Conservation (phyloP, 768 basidiomycete genomes). For the Rhizopogon rudus region DNA sequence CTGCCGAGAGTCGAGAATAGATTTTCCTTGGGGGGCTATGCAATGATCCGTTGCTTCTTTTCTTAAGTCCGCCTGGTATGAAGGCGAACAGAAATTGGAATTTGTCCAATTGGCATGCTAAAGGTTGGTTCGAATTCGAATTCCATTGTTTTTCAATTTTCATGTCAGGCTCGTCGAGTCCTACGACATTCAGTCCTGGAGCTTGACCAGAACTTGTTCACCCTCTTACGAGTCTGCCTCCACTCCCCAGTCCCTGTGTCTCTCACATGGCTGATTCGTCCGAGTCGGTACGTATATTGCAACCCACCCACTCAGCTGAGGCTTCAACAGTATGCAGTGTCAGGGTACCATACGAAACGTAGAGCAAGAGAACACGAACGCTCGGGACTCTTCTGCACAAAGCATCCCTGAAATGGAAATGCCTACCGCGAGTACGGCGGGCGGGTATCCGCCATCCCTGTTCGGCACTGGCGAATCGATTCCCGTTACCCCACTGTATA, state of each 20-base stretch:
- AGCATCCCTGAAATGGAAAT: neutral
- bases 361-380: neutral
- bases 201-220: constrained; percentile 18
- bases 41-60: constrained; percentile 4
- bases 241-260: neutral
- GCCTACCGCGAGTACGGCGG: neutral
- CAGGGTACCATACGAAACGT: neutral
- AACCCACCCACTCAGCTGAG: neutral
- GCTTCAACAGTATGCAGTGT: neutral
- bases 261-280: neutral
- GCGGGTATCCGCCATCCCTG: neutral
- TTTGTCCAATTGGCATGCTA: constrained; percentile 1
- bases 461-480: too few species aligned
- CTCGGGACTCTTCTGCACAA: neutral
- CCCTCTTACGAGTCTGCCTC: constrained; percentile 7
- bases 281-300: neutral
- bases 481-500: too few species aligned
- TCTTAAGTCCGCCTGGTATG: constrained; percentile 4
- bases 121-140: neutral
- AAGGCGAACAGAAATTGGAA: constrained; percentile 3
- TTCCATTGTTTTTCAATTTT: constrained; percentile 12
- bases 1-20: constrained; percentile 20
- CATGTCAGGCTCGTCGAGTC: constrained; percentile 6
- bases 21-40: constrained; percentile 11
- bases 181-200: constrained; percentile 8